phyloP scores from a whole-genome alignment of 1,284 basidiomycete genomes.

The Ustilago vetiveriae region DNA sequence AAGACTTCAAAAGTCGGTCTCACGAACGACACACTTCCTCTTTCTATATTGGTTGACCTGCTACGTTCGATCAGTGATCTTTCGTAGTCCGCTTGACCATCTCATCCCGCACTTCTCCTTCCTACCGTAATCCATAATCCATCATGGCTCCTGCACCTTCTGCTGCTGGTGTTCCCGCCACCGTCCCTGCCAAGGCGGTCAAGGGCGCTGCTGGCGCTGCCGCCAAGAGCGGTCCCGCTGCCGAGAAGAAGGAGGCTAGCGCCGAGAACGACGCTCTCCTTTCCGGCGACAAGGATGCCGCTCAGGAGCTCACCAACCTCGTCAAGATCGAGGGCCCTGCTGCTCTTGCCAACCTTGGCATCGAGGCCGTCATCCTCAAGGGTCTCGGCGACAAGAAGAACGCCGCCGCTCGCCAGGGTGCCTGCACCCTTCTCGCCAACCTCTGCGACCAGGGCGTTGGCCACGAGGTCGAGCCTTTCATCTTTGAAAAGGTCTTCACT shows the following conservation, averaged over 20 bases:
- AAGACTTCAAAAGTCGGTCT: constrained; percentile 38
- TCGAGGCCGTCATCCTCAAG: constrained; percentile 83
- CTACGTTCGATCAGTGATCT: constrained; percentile 26
- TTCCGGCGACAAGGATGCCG: constrained; percentile 68
- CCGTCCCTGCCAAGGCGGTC: constrained; percentile 60
- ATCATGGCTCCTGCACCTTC: constrained; percentile 56
- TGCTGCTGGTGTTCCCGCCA: constrained; percentile 63
- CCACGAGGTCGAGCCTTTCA: constrained; percentile 87
- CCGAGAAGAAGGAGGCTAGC: constrained; percentile 67
- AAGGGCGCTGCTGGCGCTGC: constrained; percentile 65
- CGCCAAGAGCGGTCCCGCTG: constrained; percentile 61
- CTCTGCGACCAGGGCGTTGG: constrained; percentile 80
- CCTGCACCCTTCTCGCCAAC: constrained; percentile 72
- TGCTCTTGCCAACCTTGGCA: constrained; percentile 79
- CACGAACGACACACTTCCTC: constrained; percentile 19
- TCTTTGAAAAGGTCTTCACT: constrained; percentile 85
- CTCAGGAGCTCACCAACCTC: constrained; percentile 69
- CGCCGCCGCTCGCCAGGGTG: constrained; percentile 81
- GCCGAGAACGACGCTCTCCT: constrained; percentile 68
- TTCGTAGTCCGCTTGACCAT: constrained; percentile 14
- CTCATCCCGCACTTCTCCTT: neutral
- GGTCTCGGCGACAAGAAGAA: constrained; percentile 73
- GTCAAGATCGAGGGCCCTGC: constrained; percentile 78
- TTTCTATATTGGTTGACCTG: constrained; percentile 20
- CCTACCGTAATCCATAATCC: too few species aligned